phyloP scores from a whole-genome alignment of 108 stramenopile genomes.

The Pseudonitzschia pungens region DNA sequence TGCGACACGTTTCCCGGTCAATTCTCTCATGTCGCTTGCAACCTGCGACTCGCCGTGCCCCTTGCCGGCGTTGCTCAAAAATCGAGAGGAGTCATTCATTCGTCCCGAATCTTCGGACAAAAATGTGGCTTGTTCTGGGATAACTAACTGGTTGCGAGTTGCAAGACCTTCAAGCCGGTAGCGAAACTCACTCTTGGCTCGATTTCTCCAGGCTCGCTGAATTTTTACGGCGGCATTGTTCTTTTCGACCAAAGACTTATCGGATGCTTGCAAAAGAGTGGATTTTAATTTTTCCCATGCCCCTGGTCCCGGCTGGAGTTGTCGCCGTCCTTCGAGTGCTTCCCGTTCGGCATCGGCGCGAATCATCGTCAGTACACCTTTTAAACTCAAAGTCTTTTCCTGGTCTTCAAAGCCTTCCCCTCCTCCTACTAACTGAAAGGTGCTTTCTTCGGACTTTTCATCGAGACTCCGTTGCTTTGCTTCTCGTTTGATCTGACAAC shows the following conservation, averaged over 20 bases:
- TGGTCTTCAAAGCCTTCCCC: no score
- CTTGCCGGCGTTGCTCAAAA: conserved; percentile 27
- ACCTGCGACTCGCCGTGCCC: conserved; percentile 47
- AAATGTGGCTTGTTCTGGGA: no score
- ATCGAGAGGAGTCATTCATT: conserved; percentile 16
- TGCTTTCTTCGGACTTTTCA: no score
- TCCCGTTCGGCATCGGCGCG: not conserved
- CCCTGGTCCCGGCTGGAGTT: not conserved
- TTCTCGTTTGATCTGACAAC: not conserved
- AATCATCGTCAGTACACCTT: not conserved
- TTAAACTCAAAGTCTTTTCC: no score
- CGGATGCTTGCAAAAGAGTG: not conserved
- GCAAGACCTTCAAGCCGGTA: no score
- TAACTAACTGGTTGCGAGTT: no score
- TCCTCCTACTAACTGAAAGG: no score
- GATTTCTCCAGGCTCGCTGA: conserved; percentile 44
- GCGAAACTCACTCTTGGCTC: no score
- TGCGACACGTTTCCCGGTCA: conserved; percentile 77
- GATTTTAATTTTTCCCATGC: not conserved
- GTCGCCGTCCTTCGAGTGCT: not conserved
- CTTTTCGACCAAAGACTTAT: not conserved
- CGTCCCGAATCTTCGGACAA: not conserved
- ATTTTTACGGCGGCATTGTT: conserved; percentile 43
- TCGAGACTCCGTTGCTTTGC: not conserved
- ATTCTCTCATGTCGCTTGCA: conserved; percentile 75